phyloP scores from a whole-genome alignment of 2,329 filamentous ascomycete genomes.

The Leptographium wingfieldii region DNA sequence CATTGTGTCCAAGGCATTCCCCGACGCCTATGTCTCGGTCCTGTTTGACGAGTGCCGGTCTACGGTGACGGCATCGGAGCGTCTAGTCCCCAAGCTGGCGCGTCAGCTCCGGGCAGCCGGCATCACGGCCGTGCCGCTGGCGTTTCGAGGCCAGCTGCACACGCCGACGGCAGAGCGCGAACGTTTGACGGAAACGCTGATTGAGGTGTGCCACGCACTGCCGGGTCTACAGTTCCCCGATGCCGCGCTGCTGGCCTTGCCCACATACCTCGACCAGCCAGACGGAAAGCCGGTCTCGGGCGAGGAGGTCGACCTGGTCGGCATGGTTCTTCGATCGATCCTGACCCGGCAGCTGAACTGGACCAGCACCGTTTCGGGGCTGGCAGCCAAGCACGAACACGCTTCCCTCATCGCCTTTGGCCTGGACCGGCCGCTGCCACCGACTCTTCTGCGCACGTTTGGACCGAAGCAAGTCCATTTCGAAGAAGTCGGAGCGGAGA shows the following conservation, averaged over 20 bases:
- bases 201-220: not conserved
- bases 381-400: slow-evolving; percentile 3
- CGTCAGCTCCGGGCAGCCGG: not conserved
- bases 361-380: slow-evolving; percentile 18
- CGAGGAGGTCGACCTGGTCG: slow-evolving; percentile 15
- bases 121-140: not conserved
- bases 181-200: not conserved
- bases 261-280: slow-evolving; percentile 11
- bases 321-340: slow-evolving; percentile 20
- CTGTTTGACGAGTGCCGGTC: not conserved
- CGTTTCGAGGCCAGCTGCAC: not conserved
- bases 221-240: slow-evolving; percentile 18
- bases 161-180: not conserved
- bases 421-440: slow-evolving; percentile 22
- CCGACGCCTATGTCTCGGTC: not conserved
- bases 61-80: not conserved
- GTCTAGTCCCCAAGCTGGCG: not conserved
- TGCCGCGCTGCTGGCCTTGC: slow-evolving; percentile 15
- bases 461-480: slow-evolving; percentile 9
- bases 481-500: slow-evolving; percentile 14
- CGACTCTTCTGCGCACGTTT: slow-evolving; percentile 1
- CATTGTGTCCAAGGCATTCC: not conserved
- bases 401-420: slow-evolving; percentile 22
- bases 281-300: slow-evolving; percentile 6
- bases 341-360: slow-evolving; percentile 22